Evolutionary conservation across 2,329 filamentous ascomycete genomes (phyloP).

Genomic region (Neocatenulostroma microsporum): DNA sequence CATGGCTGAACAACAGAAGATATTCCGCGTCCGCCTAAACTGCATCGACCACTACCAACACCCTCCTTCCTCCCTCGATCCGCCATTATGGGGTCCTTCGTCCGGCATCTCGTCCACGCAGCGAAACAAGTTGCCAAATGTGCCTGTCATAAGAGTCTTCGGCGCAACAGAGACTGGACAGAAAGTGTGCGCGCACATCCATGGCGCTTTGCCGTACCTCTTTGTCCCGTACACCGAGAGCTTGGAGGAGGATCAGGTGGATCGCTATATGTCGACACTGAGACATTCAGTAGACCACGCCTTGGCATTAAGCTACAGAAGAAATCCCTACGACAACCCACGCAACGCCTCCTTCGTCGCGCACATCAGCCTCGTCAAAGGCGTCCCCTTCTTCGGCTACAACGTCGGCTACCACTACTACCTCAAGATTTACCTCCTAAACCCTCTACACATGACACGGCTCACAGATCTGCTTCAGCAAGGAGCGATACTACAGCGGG

Average conservation of each 20-base stretch:
- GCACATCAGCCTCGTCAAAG: slow-evolving; percentile 85
- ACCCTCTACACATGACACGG: slow-evolving; percentile 77
- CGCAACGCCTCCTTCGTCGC: slow-evolving; percentile 68
- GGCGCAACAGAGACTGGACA: slow-evolving; percentile 90
- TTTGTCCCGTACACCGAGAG: slow-evolving; percentile 50
- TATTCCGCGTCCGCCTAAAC: slow-evolving; percentile 83
- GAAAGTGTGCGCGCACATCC: slow-evolving; percentile 91
- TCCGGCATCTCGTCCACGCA: slow-evolving; percentile 56
- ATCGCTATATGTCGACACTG: slow-evolving; percentile 65
- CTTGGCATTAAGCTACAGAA: slow-evolving; percentile 73
- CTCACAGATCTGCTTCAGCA: slow-evolving; percentile 80
- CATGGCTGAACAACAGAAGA: slow-evolving; percentile 22
- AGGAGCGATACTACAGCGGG: slow-evolving; percentile 73
- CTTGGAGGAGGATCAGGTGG: slow-evolving; percentile 46
- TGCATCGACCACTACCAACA: slow-evolving; percentile 94
- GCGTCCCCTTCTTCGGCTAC: slow-evolving; percentile 91
- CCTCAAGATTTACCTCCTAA: slow-evolving; percentile 90
- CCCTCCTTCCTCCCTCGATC: slow-evolving; percentile 70
- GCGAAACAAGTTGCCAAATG: slow-evolving; percentile 57
- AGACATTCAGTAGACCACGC: slow-evolving; percentile 88
- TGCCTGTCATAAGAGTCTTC: slow-evolving; percentile 85
- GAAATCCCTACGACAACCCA: slow-evolving; percentile 55
- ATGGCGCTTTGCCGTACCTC: slow-evolving; percentile 93
- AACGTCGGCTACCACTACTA: slow-evolving; percentile 86
- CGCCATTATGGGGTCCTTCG: slow-evolving; percentile 48